These are phyloP conservation scores for Sparassis latifolia DNA, from an alignment of 1,284 basidiomycete species.

Conservation along the genomic window DNA sequence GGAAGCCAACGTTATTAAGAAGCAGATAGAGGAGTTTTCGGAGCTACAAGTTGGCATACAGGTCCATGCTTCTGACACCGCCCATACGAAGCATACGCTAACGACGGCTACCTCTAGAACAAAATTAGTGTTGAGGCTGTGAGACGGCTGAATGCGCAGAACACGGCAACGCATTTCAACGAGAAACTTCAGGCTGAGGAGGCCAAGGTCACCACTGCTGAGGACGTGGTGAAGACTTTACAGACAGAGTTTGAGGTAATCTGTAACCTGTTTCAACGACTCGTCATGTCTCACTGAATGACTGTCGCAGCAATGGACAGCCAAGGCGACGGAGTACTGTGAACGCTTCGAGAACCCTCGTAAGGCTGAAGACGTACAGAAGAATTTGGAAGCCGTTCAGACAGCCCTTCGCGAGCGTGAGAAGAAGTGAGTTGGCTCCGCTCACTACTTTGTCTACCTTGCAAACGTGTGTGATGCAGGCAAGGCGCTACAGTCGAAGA, in stretches of 20 bases:
- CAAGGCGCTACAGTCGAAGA: conserved; percentile 77
- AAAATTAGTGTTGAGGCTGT: conserved; percentile 40
- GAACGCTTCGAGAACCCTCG: conserved; percentile 54
- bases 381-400: conserved; percentile 57
- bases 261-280: conserved; percentile 1
- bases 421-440: conserved; percentile 41
- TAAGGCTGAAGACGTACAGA: conserved; percentile 47
- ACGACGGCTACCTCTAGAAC: background rate
- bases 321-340: conserved; percentile 59
- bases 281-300: background rate
- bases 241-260: conserved; percentile 54
- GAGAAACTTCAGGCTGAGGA: conserved; percentile 42
- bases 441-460: background rate
- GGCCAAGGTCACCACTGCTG: conserved; percentile 34
- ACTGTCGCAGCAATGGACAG: conserved; percentile 45
- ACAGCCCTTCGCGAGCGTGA: conserved; percentile 67
- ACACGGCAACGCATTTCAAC: conserved; percentile 37
- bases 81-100: background rate
- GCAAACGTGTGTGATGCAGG: conserved; percentile 29
- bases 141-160: conserved; percentile 42
- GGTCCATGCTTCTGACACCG: conserved; percentile 24
- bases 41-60: conserved; percentile 29
- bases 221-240: conserved; percentile 41
- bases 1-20: conserved; percentile 39
- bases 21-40: conserved; percentile 39